Base-by-base conservation (phyloP, 139 green algal genomes). In the Chlamydomonas eustigma region DNA sequence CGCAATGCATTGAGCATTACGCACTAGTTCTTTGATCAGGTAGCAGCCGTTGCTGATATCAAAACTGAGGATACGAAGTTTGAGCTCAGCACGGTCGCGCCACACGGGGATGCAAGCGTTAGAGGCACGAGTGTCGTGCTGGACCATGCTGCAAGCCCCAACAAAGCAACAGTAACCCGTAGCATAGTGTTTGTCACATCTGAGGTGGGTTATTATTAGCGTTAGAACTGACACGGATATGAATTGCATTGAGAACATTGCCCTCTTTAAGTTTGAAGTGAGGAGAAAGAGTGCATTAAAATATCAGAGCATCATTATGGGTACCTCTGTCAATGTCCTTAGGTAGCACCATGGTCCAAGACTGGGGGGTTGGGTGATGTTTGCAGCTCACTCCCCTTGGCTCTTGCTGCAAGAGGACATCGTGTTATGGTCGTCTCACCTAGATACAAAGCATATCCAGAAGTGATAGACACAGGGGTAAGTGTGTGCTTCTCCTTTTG, bases 301-400 rank as follows among this genome's bases (percentile, higher is more conserved):
- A 35, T 70, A 35, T 70, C 58, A 8, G 18, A 22, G 6, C 58
- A 24, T 22, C 58, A 70, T 22, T 28, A 70, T 8, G 18, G 25
- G 58, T 6, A 24, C 24, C 58, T 8, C 58, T 32, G 25, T 6
- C 18, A 28, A 70, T 28, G 28, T 35, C 6, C 58, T 18, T 79
- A 97, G 87, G 91, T 94, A 22, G 88, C 91, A 2, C 93, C 93
- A 5, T 97, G 90, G 86, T 91, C 80, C 64, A 97, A 97, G 76
- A 97, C 93, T 95, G 87, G 92, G 93, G 33, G 89, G 90, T 85
- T 97, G 33, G 93, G 85, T 2, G 90, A 94, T 80, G 90, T 94
- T 63, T 51, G 87, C 67, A 81, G 84, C 71, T 90, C 85, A 0
- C 81, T 94, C 64, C 90, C 90, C 6, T 76, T 89, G 4, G 86